Percentiles rank a stretch among this genome's conserved stretches.
Conservation (phyloP, 441 rosid species). For the Hura crepitans region DNA sequence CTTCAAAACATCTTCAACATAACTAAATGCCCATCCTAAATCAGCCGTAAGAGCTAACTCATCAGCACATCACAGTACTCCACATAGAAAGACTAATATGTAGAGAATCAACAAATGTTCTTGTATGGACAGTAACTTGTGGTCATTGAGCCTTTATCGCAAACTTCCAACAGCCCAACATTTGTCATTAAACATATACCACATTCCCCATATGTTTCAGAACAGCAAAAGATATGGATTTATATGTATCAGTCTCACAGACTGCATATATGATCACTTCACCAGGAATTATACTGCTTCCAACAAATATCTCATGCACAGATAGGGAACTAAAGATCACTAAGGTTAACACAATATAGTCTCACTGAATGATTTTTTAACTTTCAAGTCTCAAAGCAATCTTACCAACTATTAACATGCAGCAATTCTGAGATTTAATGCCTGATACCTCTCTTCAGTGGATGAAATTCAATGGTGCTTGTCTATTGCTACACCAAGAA, state of each 20-base stretch:
- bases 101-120: slow-evolving; percentile 8
- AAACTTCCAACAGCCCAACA: slow-evolving; percentile 12
- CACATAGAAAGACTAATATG: slow-evolving; percentile 14
- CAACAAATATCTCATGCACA: slow-evolving; percentile 38
- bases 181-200: slow-evolving; percentile 20
- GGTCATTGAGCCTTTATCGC: slow-evolving; percentile 7
- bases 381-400: slow-evolving; percentile 69
- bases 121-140: slow-evolving; percentile 14
- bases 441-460: slow-evolving; percentile 90
- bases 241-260: slow-evolving; percentile 20
- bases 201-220: slow-evolving; percentile 29
- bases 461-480: slow-evolving; percentile 64
- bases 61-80: slow-evolving; percentile 17
- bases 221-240: slow-evolving; percentile 18
- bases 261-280: slow-evolving; percentile 33
- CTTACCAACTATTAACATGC: slow-evolving; percentile 94
- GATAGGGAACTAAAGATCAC: slow-evolving; percentile 35
- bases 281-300: slow-evolving; percentile 35
- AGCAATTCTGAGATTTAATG: slow-evolving; percentile 65
- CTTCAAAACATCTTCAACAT: slow-evolving; percentile 19
- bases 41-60: neutral
- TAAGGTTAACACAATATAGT: slow-evolving; percentile 43
- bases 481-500: slow-evolving; percentile 98
- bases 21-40: neutral
- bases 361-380: slow-evolving; percentile 56